Percentiles rank a stretch among this genome's conserved stretches.
phyloP scores from a whole-genome alignment of 352 stramenopile genomes.

The Globisporangium polare region DNA sequence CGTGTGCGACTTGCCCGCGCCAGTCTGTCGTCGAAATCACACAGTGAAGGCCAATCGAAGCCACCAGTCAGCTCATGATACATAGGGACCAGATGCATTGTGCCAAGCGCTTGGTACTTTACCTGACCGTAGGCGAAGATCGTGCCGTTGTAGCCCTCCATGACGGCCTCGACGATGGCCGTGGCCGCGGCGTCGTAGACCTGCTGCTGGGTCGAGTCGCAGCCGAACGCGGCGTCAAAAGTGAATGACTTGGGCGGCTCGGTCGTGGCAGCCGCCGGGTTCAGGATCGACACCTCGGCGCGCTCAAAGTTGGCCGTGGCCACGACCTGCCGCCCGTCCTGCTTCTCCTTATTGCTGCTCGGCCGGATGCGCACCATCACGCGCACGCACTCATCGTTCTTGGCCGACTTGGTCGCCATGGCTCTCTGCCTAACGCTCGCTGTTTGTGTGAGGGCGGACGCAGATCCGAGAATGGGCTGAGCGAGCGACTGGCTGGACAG shows the following conservation, averaged over 20 bases:
- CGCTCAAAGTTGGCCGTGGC: constrained; percentile 88
- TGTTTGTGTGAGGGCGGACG: not conserved
- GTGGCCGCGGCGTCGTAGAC: constrained; percentile 91
- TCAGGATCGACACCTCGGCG: constrained; percentile 86
- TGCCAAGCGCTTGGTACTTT: no score
- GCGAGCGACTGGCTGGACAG: not conserved
- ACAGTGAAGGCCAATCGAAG: not conserved
- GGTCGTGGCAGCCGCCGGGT: constrained; percentile 59
- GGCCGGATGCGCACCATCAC: constrained; percentile 96
- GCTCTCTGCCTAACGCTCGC: not conserved
- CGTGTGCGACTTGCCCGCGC: constrained; percentile 86
- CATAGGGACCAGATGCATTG: no score
- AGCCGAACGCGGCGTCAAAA: constrained; percentile 74
- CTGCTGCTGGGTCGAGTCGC: constrained; percentile 33
- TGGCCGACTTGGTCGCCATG: constrained; percentile 43
- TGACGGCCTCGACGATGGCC: constrained; percentile 75
- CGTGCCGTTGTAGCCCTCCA: constrained; percentile 58
- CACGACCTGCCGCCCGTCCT: constrained; percentile 86
- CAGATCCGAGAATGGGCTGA: not conserved
- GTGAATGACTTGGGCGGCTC: constrained; percentile 83
- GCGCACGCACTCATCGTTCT: constrained; percentile 91
- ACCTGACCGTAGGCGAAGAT: constrained; percentile 53
- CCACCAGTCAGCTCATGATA: not conserved
- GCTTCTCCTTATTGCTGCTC: constrained; percentile 92
- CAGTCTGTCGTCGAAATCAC: constrained; percentile 40